A percentile compares a stretch with the other conserved stretches of the same genome.
Evolutionary conservation across 2,329 filamentous ascomycete genomes (phyloP).

Genomic region (Raffaelea albimanens): DNA sequence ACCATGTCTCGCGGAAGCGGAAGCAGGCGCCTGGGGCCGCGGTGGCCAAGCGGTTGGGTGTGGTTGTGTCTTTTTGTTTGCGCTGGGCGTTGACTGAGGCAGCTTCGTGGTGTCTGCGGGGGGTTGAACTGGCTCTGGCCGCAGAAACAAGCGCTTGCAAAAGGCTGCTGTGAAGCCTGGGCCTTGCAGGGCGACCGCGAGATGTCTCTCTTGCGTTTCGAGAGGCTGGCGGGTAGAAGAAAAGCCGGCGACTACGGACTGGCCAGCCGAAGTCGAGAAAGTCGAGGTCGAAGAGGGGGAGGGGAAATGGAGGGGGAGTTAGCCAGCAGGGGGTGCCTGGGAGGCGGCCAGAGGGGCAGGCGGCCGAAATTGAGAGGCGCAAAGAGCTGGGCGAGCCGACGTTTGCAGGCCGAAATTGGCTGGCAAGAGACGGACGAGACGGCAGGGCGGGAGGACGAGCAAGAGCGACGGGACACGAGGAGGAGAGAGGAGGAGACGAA

Average conservation of each 20-base stretch:
- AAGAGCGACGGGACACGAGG: neutral
- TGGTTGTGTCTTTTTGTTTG: neutral
- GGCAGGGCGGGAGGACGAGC: neutral
- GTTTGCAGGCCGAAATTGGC: no score
- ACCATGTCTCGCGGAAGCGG: conserved; percentile 21
- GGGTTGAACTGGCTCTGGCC: no score
- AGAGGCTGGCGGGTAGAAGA: neutral
- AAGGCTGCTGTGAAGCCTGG: neutral
- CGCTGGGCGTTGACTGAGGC: neutral
- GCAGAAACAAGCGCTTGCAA: neutral
- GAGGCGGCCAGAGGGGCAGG: no score
- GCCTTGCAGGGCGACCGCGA: neutral
- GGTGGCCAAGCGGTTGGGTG: neutral
- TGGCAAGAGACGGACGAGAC: no score
- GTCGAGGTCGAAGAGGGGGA: neutral
- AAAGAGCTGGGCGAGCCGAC: no score
- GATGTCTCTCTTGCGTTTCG: neutral
- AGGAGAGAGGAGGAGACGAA: neutral
- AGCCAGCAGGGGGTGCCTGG: neutral
- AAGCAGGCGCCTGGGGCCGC: conserved; percentile 10
- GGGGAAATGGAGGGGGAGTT: neutral
- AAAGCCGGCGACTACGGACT: no score
- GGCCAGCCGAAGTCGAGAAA: no score
- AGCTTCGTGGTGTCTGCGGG: no score
- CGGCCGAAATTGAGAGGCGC: no score